Percentiles rank a stretch among this genome's conserved stretches.
Conservation (phyloP, 441 rosid genomes). For the Raphanus hybrid region DNA sequence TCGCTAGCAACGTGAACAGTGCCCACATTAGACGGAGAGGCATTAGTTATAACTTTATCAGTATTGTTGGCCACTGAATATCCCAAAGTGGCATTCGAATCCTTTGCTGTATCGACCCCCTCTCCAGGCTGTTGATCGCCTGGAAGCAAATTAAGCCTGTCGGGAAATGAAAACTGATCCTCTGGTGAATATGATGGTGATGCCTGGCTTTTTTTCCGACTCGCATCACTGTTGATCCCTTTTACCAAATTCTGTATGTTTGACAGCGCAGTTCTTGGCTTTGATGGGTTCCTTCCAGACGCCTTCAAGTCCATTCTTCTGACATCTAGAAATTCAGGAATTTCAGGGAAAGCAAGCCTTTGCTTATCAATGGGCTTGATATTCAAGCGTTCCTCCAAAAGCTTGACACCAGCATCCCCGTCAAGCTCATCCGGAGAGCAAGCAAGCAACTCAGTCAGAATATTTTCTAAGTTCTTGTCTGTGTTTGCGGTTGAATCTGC, state of each 20-base stretch:
- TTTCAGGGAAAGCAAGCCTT: slow-evolving; percentile 61
- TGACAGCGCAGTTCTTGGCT: slow-evolving; percentile 51
- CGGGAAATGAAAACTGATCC: slow-evolving; percentile 40
- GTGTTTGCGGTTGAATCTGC: slow-evolving; percentile 53
- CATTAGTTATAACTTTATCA: slow-evolving; percentile 14
- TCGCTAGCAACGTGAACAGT: slow-evolving; percentile 27
- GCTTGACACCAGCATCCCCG: slow-evolving; percentile 58
- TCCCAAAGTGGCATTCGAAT: slow-evolving; percentile 14
- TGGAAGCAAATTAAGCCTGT: slow-evolving; percentile 29
- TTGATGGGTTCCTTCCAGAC: slow-evolving; percentile 46
- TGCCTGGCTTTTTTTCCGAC: slow-evolving; percentile 29
- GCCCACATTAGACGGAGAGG: slow-evolving; percentile 26
- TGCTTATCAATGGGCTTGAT: slow-evolving; percentile 57
- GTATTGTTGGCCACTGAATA: slow-evolving; percentile 23
- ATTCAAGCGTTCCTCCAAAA: slow-evolving; percentile 65
- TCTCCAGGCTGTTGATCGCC: slow-evolving; percentile 35
- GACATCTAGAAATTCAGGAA: slow-evolving; percentile 57
- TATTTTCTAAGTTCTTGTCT: slow-evolving; percentile 48
- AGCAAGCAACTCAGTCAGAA: slow-evolving; percentile 65
- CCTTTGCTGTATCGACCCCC: slow-evolving; percentile 32
- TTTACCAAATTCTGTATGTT: slow-evolving; percentile 60
- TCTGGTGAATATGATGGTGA: slow-evolving; percentile 36
- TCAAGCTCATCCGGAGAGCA: slow-evolving; percentile 56
- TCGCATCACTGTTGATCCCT: slow-evolving; percentile 39
- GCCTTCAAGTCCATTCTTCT: slow-evolving; percentile 54